Evolutionary conservation across 2,329 filamentous ascomycete species (phyloP).

Genomic region (Orbilia brochopaga): DNA sequence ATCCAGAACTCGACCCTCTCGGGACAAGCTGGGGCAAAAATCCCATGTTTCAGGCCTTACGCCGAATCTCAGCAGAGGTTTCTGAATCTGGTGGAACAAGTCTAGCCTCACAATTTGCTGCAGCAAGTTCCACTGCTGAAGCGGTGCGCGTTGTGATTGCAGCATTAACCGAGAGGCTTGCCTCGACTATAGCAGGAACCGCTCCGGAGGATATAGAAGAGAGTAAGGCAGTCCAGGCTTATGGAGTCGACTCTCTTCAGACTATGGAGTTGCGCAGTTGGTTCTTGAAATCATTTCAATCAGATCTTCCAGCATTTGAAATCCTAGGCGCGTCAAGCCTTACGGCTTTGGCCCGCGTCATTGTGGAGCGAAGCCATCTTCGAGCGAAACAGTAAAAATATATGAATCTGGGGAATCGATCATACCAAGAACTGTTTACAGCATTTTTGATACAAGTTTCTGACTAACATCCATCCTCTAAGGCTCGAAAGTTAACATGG

Average conservation of each 20-base stretch:
- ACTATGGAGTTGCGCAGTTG: conserved; percentile 31
- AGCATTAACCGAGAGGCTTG: conserved; percentile 13
- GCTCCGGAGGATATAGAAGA: conserved; percentile 16
- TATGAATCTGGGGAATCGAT: too few relatives aligned
- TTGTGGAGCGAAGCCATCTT: background rate
- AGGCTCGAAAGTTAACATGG: too few relatives aligned
- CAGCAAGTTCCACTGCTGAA: conserved; percentile 9
- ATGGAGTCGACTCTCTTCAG: conserved; percentile 27
- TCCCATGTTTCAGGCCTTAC: conserved; percentile 21
- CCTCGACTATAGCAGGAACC: conserved; percentile 9
- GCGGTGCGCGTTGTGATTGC: conserved; percentile 10
- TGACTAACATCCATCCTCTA: too few relatives aligned
- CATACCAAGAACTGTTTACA: too few relatives aligned
- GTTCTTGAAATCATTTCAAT: conserved; percentile 30
- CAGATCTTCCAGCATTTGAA: conserved; percentile 28
- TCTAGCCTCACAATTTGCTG: background rate
- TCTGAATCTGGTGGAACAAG: background rate
- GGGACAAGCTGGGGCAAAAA: conserved; percentile 31
- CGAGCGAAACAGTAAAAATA: background rate
- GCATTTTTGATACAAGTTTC: too few relatives aligned
- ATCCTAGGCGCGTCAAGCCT: conserved; percentile 22
- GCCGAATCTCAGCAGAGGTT: background rate
- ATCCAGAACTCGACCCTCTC: conserved; percentile 18
- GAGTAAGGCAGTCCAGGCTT: conserved; percentile 22
- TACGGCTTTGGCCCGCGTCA: background rate